Conservation (phyloP, 2,329 filamentous ascomycete genomes). For the Pseudovirgaria hyperparasitica region DNA sequence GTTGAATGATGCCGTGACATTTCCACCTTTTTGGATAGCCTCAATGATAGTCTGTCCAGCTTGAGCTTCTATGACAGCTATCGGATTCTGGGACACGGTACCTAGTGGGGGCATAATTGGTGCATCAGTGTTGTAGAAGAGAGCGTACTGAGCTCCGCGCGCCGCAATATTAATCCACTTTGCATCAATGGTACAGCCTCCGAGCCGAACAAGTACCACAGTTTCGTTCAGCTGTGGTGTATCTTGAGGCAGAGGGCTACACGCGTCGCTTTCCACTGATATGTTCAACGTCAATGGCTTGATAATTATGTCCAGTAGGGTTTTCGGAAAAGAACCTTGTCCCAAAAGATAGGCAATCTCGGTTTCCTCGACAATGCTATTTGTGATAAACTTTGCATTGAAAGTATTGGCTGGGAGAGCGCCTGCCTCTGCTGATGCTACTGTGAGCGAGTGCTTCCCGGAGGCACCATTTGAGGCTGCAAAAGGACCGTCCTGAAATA, state of each 20-base stretch:
- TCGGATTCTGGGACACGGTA: constrained; percentile 7
- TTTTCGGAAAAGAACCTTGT: constrained; percentile 17
- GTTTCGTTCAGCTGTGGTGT: constrained; percentile 43
- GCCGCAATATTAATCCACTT: constrained; percentile 41
- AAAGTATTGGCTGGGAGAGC: constrained; percentile 18
- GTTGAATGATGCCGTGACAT: no score
- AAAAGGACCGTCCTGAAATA: no score
- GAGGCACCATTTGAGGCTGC: constrained; percentile 28
- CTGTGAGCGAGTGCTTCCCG: constrained; percentile 28
- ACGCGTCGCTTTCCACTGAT: constrained; percentile 35
- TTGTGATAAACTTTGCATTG: constrained; percentile 16
- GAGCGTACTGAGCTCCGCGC: constrained; percentile 44
- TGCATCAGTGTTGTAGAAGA: constrained; percentile 44
- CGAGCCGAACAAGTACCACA: constrained; percentile 47
- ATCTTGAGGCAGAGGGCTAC: constrained; percentile 35
- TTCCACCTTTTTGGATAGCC: no score
- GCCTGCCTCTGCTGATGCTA: constrained; percentile 29
- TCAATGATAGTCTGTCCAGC: constrained; percentile 3
- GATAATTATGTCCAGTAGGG: constrained; percentile 14
- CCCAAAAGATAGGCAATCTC: constrained; percentile 20
- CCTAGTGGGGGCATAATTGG: no score
- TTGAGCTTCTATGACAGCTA: constrained; percentile 9
- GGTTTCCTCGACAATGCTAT: constrained; percentile 9
- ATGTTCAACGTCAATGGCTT: constrained; percentile 36
- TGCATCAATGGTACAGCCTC: constrained; percentile 41